Base-by-base conservation (phyloP, 2,329 filamentous ascomycete genomes). In the Xylaria sp. region DNA sequence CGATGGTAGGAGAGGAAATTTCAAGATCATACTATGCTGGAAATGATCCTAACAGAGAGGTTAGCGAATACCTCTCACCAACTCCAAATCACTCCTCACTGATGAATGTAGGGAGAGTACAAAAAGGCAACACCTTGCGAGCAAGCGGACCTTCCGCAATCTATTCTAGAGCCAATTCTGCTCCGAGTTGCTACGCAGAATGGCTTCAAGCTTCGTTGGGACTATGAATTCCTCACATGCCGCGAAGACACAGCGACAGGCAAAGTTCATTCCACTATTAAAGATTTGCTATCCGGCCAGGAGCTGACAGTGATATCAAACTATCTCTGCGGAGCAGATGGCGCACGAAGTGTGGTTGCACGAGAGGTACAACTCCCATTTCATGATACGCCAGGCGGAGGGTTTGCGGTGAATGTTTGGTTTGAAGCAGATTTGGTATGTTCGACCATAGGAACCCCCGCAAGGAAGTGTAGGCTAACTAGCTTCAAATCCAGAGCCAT, bases 191-290 rank as follows among this genome's bases (percentile, higher is more conserved):
- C 68, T 17, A 68, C 68, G 13, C 68, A 70, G 10, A 65, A 66
- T 42, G 68, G 68, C 10, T 70, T 70, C 11, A 68, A 68, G 15
- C 61, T 70, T 53, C 68, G 68, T 33, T 70, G 65, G 65, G 53
- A 68, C 54, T 68, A 68, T 26, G 68, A 70, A 38, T 65, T 70
- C 48, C 28, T 70, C 9, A 59, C 61, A 20, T 63, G 36, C 33
- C n/a, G 23, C 23, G 53, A 68, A 48, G 57, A 68, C 28, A 11
- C 33, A 15, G 62, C 59, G 17, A 68, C 65, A 4, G 62, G 61
- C 33, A 68, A 68, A 59, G 48, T 68, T 26, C 59, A 65, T 58
- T 64, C 68, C 13, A 63, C 36, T 11, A 63, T 70, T 6, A 65
- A 56, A 40, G 68, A 70, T 10, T 15, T 60, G 1, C 57, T 70